Base-by-base conservation (phyloP, 202 grass and related monocot species). In the Eragrostis tef region DNA sequence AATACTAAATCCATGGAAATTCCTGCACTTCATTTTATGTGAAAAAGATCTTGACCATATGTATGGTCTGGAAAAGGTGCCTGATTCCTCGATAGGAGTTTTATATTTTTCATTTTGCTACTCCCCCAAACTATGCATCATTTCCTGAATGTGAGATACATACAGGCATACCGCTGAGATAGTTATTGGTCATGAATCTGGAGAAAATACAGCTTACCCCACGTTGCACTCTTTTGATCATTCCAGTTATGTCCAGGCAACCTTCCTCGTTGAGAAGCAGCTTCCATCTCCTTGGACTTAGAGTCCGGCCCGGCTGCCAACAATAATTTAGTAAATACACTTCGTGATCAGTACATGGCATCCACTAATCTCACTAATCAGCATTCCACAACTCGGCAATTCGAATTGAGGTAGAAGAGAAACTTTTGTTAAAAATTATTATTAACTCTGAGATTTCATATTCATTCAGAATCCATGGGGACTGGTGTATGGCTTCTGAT, bases 281-380 rank as follows among this genome's bases (percentile, higher is more conserved):
- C 74, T 91, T 86, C 94, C 94, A 98, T 88, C 92, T 82, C 85
- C 59, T 98, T 51, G 87, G 81, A 76, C 92, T 93, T 16, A 98
- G 77, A 4, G 94, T 98, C 68, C 85, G 91, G 42, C 94, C 84
- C 86, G 90, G 92, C 94, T 98, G 83, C 73, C 56, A 85, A 21
- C 41, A 78, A 73, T 73, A 73, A 52, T 29, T 34, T 0, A 73
- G 15, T 73, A 47, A 74, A 36, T 57, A 21, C 20, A 24, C 13
- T 44, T 68, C n/a, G 41, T 42, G n/a, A 91, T 52, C 57, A 80
- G 9, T 26, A 81, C 29, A 50, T 17, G 39, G 39, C 25, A 67
- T 53, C 17, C 27, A 61, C 9, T 68, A 60, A 61, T 61, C 7
- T 83, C 49, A 17, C 41, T 43, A 48, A 24, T 77, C 42, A 81